Evolutionary conservation across 306 rosid genomes (phyloP).

Genomic region (Gastrolobium villosum): DNA sequence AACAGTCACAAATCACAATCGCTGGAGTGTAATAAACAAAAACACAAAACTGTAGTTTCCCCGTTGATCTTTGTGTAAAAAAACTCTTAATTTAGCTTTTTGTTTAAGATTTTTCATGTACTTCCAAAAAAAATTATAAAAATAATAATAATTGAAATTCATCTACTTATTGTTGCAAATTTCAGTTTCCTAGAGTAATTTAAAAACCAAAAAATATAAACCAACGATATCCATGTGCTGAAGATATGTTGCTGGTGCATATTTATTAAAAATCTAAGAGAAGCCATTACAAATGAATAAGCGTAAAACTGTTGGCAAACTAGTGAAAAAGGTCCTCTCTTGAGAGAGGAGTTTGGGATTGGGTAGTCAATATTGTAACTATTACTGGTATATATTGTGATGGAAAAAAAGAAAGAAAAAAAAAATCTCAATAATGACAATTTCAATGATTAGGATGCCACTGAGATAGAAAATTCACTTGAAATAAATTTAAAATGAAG

Average conservation of each 20-base stretch:
- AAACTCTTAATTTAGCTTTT: constrained; percentile 20
- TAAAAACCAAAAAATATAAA: background rate
- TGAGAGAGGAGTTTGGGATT: constrained; percentile 11
- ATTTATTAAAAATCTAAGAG: constrained; percentile 27
- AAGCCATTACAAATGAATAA: constrained; percentile 28
- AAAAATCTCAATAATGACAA: background rate
- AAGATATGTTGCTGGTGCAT: constrained; percentile 21
- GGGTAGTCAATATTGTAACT: background rate
- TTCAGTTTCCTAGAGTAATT: constrained; percentile 8
- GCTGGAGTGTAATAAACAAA: no score
- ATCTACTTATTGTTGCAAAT: constrained; percentile 11
- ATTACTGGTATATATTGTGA: constrained; percentile 2
- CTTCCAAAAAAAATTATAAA: background rate
- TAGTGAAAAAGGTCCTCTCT: constrained; percentile 16
- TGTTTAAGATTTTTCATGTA: constrained; percentile 1
- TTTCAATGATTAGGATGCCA: constrained; percentile 14
- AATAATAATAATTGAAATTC: background rate
- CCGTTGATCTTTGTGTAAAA: background rate
- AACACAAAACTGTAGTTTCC: constrained; percentile 2
- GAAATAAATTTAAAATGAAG: background rate
- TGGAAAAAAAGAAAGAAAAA: constrained; percentile 3
- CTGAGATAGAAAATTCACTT: constrained; percentile 24
- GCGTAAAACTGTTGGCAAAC: constrained; percentile 11
- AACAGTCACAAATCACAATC: no score
- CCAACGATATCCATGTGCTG: constrained; percentile 29